These are phyloP conservation scores for Melanogaster broomeanus DNA, from an alignment of 768 basidiomycete genomes.

Conservation along the genomic window DNA sequence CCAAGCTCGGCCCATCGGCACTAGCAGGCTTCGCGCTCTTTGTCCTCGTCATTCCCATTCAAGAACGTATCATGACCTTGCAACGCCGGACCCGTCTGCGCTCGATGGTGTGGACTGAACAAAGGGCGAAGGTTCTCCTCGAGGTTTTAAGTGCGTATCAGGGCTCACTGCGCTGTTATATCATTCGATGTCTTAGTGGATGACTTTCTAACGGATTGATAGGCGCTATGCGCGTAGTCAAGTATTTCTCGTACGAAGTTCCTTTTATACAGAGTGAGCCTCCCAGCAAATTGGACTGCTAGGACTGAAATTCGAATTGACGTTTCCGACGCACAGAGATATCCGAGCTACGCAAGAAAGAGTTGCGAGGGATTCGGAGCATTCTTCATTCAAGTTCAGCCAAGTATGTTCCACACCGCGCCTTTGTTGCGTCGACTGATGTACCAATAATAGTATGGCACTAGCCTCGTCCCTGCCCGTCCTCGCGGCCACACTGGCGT, in stretches of 20 bases:
- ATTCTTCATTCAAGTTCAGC: slow-evolving; percentile 64
- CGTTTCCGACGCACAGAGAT: slow-evolving; percentile 44
- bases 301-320: not conserved
- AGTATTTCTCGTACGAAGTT: slow-evolving; percentile 73
- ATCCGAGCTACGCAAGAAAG: slow-evolving; percentile 50
- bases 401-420: slow-evolving; percentile 43
- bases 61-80: slow-evolving; percentile 62
- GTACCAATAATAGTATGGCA: slow-evolving; percentile 40
- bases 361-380: slow-evolving; percentile 54
- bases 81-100: slow-evolving; percentile 53
- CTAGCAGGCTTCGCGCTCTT: slow-evolving; percentile 72
- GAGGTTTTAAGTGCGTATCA: slow-evolving; percentile 54
- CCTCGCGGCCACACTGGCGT: slow-evolving; percentile 65
- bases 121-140: slow-evolving; percentile 61
- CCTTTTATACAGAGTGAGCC: slow-evolving; percentile 63
- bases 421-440: not conserved
- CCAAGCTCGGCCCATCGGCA: slow-evolving; percentile 67
- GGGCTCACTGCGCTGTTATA: not conserved
- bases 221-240: slow-evolving; percentile 73
- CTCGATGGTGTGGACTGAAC: slow-evolving; percentile 65
- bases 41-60: slow-evolving; percentile 60
- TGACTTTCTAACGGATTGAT: too few species aligned
- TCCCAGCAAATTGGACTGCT: not conserved
- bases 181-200: too few species aligned
- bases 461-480: slow-evolving; percentile 61